Evolutionary conservation across 148 eudicot genomes (phyloP).

Genomic region (Nepenthes mirabilis): DNA sequence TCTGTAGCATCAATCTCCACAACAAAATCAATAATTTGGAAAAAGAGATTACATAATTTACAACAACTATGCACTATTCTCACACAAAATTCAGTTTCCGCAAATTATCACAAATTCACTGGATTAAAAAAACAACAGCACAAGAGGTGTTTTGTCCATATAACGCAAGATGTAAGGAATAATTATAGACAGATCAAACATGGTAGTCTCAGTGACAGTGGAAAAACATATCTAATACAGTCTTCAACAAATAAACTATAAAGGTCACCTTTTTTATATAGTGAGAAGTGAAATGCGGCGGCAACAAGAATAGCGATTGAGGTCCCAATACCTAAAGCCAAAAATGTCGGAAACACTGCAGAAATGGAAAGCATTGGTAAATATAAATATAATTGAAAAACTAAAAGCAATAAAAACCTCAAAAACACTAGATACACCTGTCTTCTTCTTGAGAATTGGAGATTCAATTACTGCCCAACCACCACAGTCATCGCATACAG

Average conservation of each 20-base stretch:
- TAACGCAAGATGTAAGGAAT: too few species aligned
- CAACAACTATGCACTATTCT: too few species aligned
- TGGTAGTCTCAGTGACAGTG: background rate
- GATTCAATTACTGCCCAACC: constrained; percentile 57
- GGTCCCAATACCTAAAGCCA: constrained; percentile 51
- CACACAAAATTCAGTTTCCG: too few species aligned
- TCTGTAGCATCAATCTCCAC: too few species aligned
- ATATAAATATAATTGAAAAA: background rate
- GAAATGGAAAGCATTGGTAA: background rate
- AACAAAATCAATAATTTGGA: too few species aligned
- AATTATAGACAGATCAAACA: background rate
- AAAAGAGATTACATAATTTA: too few species aligned
- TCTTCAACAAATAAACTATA: background rate
- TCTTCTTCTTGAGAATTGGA: constrained; percentile 16
- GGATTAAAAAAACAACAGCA: too few species aligned
- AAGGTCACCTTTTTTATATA: constrained; percentile 36
- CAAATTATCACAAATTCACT: too few species aligned
- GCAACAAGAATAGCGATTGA: constrained; percentile 42
- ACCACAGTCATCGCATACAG: constrained; percentile 20
- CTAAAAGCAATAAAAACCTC: background rate
- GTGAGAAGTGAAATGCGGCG: constrained; percentile 27
- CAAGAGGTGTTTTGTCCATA: too few species aligned
- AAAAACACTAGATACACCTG: constrained; percentile 16
- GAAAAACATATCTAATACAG: background rate
- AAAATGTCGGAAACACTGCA: constrained; percentile 36